Conservation (phyloP, 768 basidiomycete genomes). For the Hortiboletus campestris region DNA sequence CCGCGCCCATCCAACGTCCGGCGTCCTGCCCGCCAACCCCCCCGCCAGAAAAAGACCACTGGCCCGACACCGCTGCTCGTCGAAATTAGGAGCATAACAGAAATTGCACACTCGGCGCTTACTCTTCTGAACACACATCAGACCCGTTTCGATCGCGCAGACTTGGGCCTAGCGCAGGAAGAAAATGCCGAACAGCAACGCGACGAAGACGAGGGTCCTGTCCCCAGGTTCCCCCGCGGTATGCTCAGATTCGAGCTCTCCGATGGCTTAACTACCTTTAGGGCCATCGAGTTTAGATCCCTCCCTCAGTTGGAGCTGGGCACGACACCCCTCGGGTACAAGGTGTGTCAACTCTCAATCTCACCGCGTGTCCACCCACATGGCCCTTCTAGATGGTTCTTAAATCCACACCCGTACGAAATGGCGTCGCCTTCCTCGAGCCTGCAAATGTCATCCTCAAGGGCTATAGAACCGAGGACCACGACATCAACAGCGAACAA, state of each 20-base stretch:
- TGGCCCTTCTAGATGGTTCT: slow-evolving; percentile 55
- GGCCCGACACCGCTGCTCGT: slow-evolving; percentile 59
- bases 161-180: slow-evolving; percentile 39
- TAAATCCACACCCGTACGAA: slow-evolving; percentile 62
- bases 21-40: not conserved
- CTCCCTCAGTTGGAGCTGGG: slow-evolving; percentile 68
- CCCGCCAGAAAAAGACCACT: slow-evolving; percentile 21
- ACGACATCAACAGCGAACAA: slow-evolving; percentile 53
- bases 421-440: slow-evolving; percentile 76
- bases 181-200: slow-evolving; percentile 46
- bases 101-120: slow-evolving; percentile 84
- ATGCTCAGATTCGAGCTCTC: slow-evolving; percentile 76
- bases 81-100: slow-evolving; percentile 74
- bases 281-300: slow-evolving; percentile 75
- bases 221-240: slow-evolving; percentile 78
- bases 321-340: slow-evolving; percentile 77
- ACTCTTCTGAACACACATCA: slow-evolving; percentile 67
- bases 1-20: not conserved
- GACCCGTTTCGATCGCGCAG: slow-evolving; percentile 59
- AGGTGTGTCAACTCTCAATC: slow-evolving; percentile 45
- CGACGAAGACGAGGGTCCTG: slow-evolving; percentile 63
- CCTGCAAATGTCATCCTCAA: slow-evolving; percentile 60
- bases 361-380: not conserved
- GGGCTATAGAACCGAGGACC: slow-evolving; percentile 63
- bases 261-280: slow-evolving; percentile 69